A percentile compares a stretch with the other conserved stretches of the same genome.
Conservation (phyloP, 2,329 filamentous ascomycete genomes). For the Neonectria magnoliae region DNA sequence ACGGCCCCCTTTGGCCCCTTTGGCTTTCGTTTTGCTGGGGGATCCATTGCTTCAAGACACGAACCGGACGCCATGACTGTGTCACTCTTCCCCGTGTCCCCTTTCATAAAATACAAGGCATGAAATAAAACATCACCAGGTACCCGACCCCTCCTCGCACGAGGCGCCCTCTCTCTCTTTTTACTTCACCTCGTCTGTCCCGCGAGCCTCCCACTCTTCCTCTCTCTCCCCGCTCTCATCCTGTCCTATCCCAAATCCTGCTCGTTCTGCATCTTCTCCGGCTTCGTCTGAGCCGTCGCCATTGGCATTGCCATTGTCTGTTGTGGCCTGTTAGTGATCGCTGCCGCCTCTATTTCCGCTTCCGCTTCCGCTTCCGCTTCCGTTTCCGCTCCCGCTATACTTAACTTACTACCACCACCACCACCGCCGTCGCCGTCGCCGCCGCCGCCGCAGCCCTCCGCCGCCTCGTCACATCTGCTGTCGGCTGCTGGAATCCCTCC, state of each 20-base stretch:
- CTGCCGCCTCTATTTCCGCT: not conserved
- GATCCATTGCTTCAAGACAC: slow-evolving; percentile 46
- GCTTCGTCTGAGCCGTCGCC: not conserved
- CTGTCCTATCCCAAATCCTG: not conserved
- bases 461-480: slow-evolving; percentile 41
- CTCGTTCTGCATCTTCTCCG: slow-evolving; percentile 13
- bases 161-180: slow-evolving; percentile 26
- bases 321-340: not conserved
- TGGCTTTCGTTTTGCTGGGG: slow-evolving; percentile 36
- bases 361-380: slow-evolving; percentile 5
- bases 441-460: slow-evolving; percentile 25
- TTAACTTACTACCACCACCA: slow-evolving; percentile 26
- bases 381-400: not conserved
- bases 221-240: slow-evolving; percentile 1
- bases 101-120: slow-evolving; percentile 46
- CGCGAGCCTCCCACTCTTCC: slow-evolving; percentile 22
- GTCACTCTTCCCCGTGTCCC: slow-evolving; percentile 45
- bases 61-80: slow-evolving; percentile 43
- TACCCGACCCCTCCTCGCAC: slow-evolving; percentile 42
- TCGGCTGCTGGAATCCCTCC: slow-evolving; percentile 42
- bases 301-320: not conserved
- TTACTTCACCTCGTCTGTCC: slow-evolving; percentile 26
- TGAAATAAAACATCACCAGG: slow-evolving; percentile 45
- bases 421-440: slow-evolving; percentile 35
- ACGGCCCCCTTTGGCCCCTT: slow-evolving; percentile 38